These are phyloP conservation scores for Spirogloea muscicola DNA, from an alignment of 139 green algal genomes.

Conservation along the genomic window DNA sequence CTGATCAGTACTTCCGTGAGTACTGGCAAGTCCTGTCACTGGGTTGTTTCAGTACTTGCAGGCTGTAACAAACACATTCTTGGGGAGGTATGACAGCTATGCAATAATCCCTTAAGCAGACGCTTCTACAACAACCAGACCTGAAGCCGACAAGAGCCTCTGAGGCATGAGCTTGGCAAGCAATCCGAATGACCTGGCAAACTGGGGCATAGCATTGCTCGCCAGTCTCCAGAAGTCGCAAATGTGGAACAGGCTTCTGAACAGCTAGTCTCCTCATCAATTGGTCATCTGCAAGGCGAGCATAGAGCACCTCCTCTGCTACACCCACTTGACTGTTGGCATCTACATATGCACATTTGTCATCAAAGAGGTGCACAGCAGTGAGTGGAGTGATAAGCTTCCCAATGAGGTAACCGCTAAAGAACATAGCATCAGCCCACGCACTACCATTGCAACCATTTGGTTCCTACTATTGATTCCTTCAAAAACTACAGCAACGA, in stretches of 20 bases:
- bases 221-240: constrained; percentile 38
- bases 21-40: constrained; percentile 37
- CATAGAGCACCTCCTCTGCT: neutral
- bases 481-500: too few species aligned
- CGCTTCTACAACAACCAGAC: too few species aligned
- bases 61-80: too few species aligned
- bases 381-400: neutral
- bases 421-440: neutral
- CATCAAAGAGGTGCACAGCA: neutral
- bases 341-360: too few species aligned
- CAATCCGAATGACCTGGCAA: constrained; percentile 33
- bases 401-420: neutral
- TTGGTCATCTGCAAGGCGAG: constrained; percentile 5
- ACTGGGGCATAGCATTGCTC: constrained; percentile 40
- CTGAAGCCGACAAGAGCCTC: too few species aligned
- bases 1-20: constrained; percentile 36
- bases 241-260: neutral
- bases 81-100: too few species aligned
- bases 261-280: constrained; percentile 5
- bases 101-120: too few species aligned
- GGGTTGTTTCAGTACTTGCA: too few species aligned
- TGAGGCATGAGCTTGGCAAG: too few species aligned
- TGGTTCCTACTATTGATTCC: neutral
- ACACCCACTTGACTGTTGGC: too few species aligned
- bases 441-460: neutral